Evolutionary conservation across 1,284 basidiomycete species (phyloP), one percentile per base, ranked within the genome.

Genomic region (Microbotryum saponariae): DNA sequence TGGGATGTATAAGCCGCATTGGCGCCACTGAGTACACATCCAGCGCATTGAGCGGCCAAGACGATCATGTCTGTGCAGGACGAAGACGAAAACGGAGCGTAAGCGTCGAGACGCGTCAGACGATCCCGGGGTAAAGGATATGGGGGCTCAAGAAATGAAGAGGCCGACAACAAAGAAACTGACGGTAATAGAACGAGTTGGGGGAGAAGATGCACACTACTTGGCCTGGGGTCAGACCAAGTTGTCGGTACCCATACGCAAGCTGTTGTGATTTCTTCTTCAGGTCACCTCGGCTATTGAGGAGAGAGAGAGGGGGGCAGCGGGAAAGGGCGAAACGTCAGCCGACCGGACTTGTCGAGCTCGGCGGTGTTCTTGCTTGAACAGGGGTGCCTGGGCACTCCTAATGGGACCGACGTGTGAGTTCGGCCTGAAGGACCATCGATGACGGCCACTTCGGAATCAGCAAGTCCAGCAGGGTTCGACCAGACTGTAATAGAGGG

Each of bases 161-260:
- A 46, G 49, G 44, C 29, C n/a, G 4, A 9, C 1, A 18, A 18
- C 8, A 6, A 20, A 27, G 16, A 12, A 7, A 49, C 47, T 29
- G n/a, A 46, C 50, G 49, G 29, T 51, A 51, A 25, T 45, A 56
- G 33, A 62, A 51, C 29, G 65, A 56, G 61, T 73, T 73, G 29
- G 72, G 70, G 20, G 69, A 72, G 56, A 73, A 64, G 48, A 67
- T 51, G 60, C 60, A 62, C 44, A 70, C 61, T 54, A 66, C 63
- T 25, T 60, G 51, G 25, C 68, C 68, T 6, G 55, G 50, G 0
- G 45, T 42, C 12, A 67, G 51, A 0, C 48, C 21, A 33, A 59
- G 45, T 45, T 71, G 49, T 12, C 62, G 58, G 42, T 68, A 54
- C 6, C 69, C 69, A 27, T 69, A 61, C 1, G 69, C 71, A 9